Conservation (phyloP, 2,329 filamentous ascomycete genomes). For the Sporothrix globosa region DNA sequence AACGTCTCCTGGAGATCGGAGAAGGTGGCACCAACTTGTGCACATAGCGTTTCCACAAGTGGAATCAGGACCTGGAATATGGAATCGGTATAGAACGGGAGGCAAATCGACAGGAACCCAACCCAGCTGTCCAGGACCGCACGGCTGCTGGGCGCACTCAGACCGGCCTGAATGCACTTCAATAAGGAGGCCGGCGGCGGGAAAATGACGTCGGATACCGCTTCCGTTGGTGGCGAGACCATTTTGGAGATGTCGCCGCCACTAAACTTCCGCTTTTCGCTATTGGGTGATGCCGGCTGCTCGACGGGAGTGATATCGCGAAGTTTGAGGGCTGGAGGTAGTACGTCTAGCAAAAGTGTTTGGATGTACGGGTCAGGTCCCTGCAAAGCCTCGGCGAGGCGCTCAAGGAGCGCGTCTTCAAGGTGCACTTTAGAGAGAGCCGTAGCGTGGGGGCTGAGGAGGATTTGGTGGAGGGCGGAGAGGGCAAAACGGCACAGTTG, state of each 20-base stretch:
- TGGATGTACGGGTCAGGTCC: constrained; percentile 72
- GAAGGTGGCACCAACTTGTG: constrained; percentile 74
- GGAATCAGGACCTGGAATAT: constrained; percentile 92
- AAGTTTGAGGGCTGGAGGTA: constrained; percentile 73
- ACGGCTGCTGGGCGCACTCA: constrained; percentile 73
- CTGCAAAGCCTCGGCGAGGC: constrained; percentile 63
- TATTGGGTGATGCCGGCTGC: constrained; percentile 44
- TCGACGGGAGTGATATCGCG: constrained; percentile 48
- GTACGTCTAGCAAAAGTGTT: constrained; percentile 75
- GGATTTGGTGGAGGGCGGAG: constrained; percentile 69
- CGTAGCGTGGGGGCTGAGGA: constrained; percentile 64
- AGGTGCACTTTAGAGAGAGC: constrained; percentile 66
- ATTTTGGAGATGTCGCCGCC: constrained; percentile 28
- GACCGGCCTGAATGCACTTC: constrained; percentile 80
- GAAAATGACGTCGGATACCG: not conserved
- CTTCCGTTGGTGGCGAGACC: constrained; percentile 5
- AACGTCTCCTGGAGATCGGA: constrained; percentile 69
- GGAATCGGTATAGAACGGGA: constrained; percentile 80
- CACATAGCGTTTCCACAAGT: constrained; percentile 85
- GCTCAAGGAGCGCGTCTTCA: constrained; percentile 70
- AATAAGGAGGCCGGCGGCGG: constrained; percentile 72
- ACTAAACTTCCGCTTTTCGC: constrained; percentile 52
- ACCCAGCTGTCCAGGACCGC: constrained; percentile 91
- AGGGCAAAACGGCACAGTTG: constrained; percentile 73
- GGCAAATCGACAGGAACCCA: constrained; percentile 76